Evolutionary conservation across 1,284 basidiomycete species (phyloP).

Genomic region (Chalciporus sp.): DNA sequence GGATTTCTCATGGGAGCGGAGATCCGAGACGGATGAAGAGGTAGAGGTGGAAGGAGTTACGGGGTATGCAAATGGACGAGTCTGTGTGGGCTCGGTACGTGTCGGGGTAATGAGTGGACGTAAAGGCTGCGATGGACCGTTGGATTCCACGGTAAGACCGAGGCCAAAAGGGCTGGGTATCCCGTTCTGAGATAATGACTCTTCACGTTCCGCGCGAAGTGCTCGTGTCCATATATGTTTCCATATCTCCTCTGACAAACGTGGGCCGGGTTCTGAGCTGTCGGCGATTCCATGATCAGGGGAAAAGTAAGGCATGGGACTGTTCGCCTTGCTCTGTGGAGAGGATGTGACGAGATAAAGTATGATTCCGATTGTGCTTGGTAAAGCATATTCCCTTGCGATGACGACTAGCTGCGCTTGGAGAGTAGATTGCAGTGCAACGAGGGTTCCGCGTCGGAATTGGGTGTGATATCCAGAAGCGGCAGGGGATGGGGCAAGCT

Average conservation of each 20-base stretch:
- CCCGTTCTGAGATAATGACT: slow-evolving; percentile 42
- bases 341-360: slow-evolving; percentile 68
- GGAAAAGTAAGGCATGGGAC: slow-evolving; percentile 14
- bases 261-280: slow-evolving; percentile 66
- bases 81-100: slow-evolving; percentile 34
- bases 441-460: slow-evolving; percentile 73
- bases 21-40: slow-evolving; percentile 48
- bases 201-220: slow-evolving; percentile 65
- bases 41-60: slow-evolving; percentile 58
- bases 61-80: slow-evolving; percentile 38
- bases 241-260: slow-evolving; percentile 85
- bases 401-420: slow-evolving; percentile 77
- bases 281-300: slow-evolving; percentile 30
- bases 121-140: slow-evolving; percentile 39
- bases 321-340: slow-evolving; percentile 23
- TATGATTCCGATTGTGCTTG: slow-evolving; percentile 75
- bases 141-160: slow-evolving; percentile 41
- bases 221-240: slow-evolving; percentile 77
- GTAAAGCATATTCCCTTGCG: slow-evolving; percentile 84
- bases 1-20: slow-evolving; percentile 51
- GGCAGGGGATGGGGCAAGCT: slow-evolving; percentile 52
- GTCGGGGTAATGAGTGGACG: slow-evolving; percentile 51
- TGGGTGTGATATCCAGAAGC: slow-evolving; percentile 77
- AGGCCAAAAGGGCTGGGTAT: slow-evolving; percentile 47
- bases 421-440: slow-evolving; percentile 71